Base-by-base conservation (phyloP, 306 rosid species). In the Pyrus bretschneideri region DNA sequence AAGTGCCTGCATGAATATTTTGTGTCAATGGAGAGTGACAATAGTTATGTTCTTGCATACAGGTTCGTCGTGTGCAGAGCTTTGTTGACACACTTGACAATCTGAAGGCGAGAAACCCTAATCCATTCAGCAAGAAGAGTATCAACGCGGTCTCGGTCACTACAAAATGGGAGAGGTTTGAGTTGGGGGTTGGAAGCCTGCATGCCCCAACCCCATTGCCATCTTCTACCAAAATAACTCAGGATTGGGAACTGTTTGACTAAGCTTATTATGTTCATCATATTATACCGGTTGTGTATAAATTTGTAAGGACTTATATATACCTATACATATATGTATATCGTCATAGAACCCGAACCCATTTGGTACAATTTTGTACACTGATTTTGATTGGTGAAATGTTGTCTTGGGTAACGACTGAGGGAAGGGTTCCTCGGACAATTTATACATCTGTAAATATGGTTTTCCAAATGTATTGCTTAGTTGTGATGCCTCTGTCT, bases 1-100 rank as follows among this genome's bases (percentile, higher is more conserved):
- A 23, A 40, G 57, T 61, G 25, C 23, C 64, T 71, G 27, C 45
- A 49, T 70, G 44, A 51, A 7, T 38, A 38, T 38, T 15, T 51
- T 51, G 55, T 51, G 55, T 2, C 30, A 14, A 40, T 23, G 72
- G 67, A 27, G 55, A 35, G 17, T 35, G 22, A 31, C 71, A 49
- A 31, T 40, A 19, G 27, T 68, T 72, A 38, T 71, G 58, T 69
- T 75, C 35, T 21, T 45, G 52, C 38, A 73, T 51, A 51, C 80
- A 92, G 96, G 96, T 92, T 44, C 75, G 78, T 59, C 90, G 96
- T 25, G 89, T 92, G 30, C 96, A 90, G 78, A 84, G 85, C 62
- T 85, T 84, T 12, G 91, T 83, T 7, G 91, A 90, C 65, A 78
- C 49, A 61, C 76, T 92, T 4, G 95, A 88, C 85, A 85, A 78